These are phyloP conservation scores for Vanderwaltozyma yarrowii DNA, from an alignment of 805 yeast genomes.

Conservation along the genomic window DNA sequence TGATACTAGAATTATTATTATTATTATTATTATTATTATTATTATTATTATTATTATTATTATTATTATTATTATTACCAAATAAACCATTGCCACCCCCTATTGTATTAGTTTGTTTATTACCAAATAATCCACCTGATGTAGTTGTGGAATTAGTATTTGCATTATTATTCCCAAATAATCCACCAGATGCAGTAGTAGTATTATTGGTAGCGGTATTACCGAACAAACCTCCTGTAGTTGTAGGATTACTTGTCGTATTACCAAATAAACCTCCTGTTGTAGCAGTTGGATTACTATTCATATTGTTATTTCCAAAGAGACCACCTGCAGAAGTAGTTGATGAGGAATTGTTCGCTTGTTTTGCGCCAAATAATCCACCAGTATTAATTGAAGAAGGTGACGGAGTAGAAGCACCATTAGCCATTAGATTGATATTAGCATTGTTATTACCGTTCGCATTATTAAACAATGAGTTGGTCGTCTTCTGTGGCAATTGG, in stretches of 20 bases:
- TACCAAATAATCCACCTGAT: slow-evolving; percentile 10
- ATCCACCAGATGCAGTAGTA: slow-evolving; percentile 12
- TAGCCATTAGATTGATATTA: background rate
- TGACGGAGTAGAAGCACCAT: slow-evolving; percentile 20
- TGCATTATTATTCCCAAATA: slow-evolving; percentile 5
- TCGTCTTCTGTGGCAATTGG: slow-evolving; percentile 15
- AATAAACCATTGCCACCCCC: slow-evolving; percentile 10
- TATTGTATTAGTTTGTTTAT: slow-evolving; percentile 1
- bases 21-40: too few relatives aligned
- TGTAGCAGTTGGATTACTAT: slow-evolving; percentile 2
- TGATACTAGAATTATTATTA: too few relatives aligned
- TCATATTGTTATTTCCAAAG: background rate
- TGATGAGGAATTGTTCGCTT: slow-evolving; percentile 3
- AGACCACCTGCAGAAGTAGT: slow-evolving; percentile 5
- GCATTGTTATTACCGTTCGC: slow-evolving; percentile 4
- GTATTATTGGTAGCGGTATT: background rate
- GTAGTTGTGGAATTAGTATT: slow-evolving; percentile 1
- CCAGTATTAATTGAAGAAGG: slow-evolving; percentile 19
- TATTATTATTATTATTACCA: too few relatives aligned
- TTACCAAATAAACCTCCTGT: slow-evolving; percentile 14
- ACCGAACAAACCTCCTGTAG: slow-evolving; percentile 3
- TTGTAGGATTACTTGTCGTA: background rate
- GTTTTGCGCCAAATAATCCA: slow-evolving; percentile 16
- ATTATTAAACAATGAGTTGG: slow-evolving; percentile 18
- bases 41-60: too few relatives aligned